Conservation (phyloP, 805 yeast species). For the Candida succiphila region DNA sequence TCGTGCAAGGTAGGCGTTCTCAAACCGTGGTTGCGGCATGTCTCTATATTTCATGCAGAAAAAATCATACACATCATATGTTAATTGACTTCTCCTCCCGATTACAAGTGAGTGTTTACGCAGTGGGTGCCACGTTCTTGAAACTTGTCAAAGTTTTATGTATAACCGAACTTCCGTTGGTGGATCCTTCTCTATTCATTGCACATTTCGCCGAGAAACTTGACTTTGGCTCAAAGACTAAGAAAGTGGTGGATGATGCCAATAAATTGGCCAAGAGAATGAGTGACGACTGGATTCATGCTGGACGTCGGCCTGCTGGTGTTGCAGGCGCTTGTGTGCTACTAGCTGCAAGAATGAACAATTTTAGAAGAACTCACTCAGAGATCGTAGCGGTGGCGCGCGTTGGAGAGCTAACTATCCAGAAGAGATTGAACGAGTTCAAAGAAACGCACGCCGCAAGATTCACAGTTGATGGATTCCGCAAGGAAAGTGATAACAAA, state of each 20-base stretch:
- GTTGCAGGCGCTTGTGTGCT: slow-evolving; percentile 94
- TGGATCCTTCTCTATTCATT: slow-evolving; percentile 90
- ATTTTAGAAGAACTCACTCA: slow-evolving; percentile 80
- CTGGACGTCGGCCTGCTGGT: slow-evolving; percentile 97
- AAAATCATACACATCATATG: slow-evolving; percentile 88
- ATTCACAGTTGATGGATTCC: slow-evolving; percentile 64
- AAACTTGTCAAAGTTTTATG: slow-evolving; percentile 84
- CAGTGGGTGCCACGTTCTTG: slow-evolving; percentile 91
- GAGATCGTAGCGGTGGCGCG: slow-evolving; percentile 94
- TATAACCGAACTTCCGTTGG: slow-evolving; percentile 70
- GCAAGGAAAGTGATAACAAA: slow-evolving; percentile 25
- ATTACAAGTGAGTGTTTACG: slow-evolving; percentile 83
- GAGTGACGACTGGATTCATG: slow-evolving; percentile 93
- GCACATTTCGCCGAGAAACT: slow-evolving; percentile 88
- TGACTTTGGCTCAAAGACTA: slow-evolving; percentile 64
- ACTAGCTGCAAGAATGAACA: slow-evolving; percentile 95
- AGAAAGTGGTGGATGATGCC: slow-evolving; percentile 81
- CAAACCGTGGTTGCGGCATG: slow-evolving; percentile 95
- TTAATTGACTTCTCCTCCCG: slow-evolving; percentile 89
- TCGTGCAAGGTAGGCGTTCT: slow-evolving; percentile 94
- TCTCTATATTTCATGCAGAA: slow-evolving; percentile 88
- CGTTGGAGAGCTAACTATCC: slow-evolving; percentile 90
- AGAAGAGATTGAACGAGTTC: slow-evolving; percentile 83
- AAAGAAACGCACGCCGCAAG: slow-evolving; percentile 64
- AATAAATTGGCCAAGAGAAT: slow-evolving; percentile 77